Evolutionary conservation across 192 early-diverging fungal genomes (phyloP).

Genomic region (Anaeromyces robustus): DNA sequence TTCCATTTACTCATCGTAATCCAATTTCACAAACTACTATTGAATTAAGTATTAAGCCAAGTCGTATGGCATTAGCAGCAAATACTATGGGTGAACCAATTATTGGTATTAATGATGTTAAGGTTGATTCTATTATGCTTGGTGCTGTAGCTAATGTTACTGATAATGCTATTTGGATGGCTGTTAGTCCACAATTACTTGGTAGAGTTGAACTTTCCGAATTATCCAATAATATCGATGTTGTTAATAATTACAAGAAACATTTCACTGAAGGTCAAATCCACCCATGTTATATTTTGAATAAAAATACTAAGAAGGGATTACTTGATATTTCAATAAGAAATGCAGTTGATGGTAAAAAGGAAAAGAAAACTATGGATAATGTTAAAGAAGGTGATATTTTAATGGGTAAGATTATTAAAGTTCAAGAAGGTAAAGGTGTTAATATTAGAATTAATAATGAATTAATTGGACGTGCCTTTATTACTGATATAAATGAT

Average conservation of each 20-base stretch:
- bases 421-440: conserved; percentile 20
- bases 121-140: conserved; percentile 9
- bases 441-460: conserved; percentile 38
- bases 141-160: conserved; percentile 21
- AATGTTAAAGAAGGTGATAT: conserved; percentile 33
- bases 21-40: conserved; percentile 29
- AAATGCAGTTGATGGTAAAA: conserved; percentile 5
- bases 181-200: conserved; percentile 12
- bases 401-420: conserved; percentile 34
- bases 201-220: conserved; percentile 19
- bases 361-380: conserved; percentile 11
- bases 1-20: conserved; percentile 43
- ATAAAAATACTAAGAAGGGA: conserved; percentile 3
- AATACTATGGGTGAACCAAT: neutral
- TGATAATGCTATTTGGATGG: conserved; percentile 18
- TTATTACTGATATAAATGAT: conserved; percentile 42
- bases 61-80: conserved; percentile 16
- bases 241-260: conserved; percentile 9
- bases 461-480: conserved; percentile 36
- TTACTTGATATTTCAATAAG: conserved; percentile 5
- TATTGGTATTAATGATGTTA: conserved; percentile 9
- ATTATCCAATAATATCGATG: conserved; percentile 8
- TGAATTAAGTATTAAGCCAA: conserved; percentile 36
- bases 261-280: conserved; percentile 11
- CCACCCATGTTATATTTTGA: conserved; percentile 6